These are phyloP conservation scores for Rubroboletus satanas DNA, from an alignment of 768 basidiomycete species.

Conservation along the genomic window DNA sequence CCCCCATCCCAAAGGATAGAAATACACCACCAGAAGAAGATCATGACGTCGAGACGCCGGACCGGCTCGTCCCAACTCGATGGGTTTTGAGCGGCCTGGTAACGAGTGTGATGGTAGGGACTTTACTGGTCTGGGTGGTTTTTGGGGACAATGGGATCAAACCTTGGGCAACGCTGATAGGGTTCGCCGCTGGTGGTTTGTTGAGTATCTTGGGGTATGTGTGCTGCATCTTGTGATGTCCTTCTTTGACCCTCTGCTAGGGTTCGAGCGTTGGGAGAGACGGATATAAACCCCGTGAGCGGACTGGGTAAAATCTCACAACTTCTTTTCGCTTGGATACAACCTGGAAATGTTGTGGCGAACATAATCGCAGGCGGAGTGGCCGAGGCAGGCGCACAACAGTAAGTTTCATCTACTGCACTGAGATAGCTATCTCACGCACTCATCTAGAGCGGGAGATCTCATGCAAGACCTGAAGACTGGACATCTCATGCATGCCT, in stretches of 20 bases:
- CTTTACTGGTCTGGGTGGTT: conserved; percentile 78
- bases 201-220: conserved; percentile 84
- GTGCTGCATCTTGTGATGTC: background rate
- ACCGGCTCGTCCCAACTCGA: conserved; percentile 73
- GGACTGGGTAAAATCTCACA: conserved; percentile 95
- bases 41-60: conserved; percentile 70
- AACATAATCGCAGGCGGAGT: conserved; percentile 97
- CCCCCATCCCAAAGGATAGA: conserved; percentile 25
- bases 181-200: conserved; percentile 77
- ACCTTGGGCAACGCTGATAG: conserved; percentile 90
- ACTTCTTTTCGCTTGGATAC: conserved; percentile 88
- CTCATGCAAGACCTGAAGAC: conserved; percentile 99
- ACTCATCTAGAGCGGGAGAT: conserved; percentile 72
- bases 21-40: conserved; percentile 31
- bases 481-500: conserved; percentile 87
- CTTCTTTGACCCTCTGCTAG: conserved; percentile 36
- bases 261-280: conserved; percentile 92
- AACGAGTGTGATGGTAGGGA: conserved; percentile 62
- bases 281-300: conserved; percentile 89
- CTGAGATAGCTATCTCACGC: conserved; percentile 1
- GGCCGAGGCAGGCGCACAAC: conserved; percentile 93
- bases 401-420: conserved; percentile 44
- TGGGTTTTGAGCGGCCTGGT: conserved; percentile 76
- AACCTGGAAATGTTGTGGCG: conserved; percentile 94
- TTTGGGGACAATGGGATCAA: conserved; percentile 91